Base-by-base conservation (phyloP, 208 protist genomes). In the Trypanosoma avium region DNA sequence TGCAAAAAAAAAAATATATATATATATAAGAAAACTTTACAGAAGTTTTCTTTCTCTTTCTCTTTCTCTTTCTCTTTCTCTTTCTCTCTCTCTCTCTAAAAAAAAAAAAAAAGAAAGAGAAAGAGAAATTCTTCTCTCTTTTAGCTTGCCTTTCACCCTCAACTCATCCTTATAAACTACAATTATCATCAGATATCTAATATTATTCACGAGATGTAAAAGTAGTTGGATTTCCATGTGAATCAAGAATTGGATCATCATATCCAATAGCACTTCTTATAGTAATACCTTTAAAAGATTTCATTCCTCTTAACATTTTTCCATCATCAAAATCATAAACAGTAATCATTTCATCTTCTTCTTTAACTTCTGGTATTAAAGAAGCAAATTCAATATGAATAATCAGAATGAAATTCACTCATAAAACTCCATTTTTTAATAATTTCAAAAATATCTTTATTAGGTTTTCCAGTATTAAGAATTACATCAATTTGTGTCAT, bases 401-500 rank as follows among this genome's bases (percentile, higher is more conserved):
- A n/a, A 43, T 96, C 84, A 27, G 78, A 84, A 65, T 86, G 67
- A 60, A 93, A 94, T 78, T 96, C 86, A 13, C 67, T 55, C 79
- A 96, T 85, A 61, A 89, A 96, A 67, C 83, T 92, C 87, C 90
- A 96, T 10, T 70, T 80, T 70, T 93, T 75, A 10, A 96, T 75
- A 47, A 79, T 78, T 17, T 75, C 60, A 59, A 91, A 80, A 48
- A 93, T 87, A 7, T 54, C 73, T 27, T 56, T 43, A 54, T 76
- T 55, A 3, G 82, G 78, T 58, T 86, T 87, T 17, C 33, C 64
- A 10, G 70, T 46, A 13, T 66, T 60, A 54, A 76, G 60, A 21
- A 96, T 77, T 4, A 96, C 81, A 56, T 96, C 90, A 52, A 96
- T 90, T 65, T 91, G 86, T 2, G 90, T 93, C 71, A 91, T 78